Conservation (phyloP, 148 eudicot species). For the Silene latifolia region DNA sequence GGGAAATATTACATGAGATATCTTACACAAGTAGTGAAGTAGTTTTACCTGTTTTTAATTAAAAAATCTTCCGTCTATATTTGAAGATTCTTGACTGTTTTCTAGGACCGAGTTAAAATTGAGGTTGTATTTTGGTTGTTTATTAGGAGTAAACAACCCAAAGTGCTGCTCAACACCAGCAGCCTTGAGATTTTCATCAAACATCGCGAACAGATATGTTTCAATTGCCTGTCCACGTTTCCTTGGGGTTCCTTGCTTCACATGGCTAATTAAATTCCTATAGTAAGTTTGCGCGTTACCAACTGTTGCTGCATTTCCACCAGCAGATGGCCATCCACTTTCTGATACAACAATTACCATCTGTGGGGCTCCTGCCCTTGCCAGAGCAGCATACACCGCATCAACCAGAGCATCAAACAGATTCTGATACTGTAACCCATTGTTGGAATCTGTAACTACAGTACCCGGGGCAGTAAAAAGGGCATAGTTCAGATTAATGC, state of each 20-base stretch:
- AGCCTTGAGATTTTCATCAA: slow-evolving; percentile 34
- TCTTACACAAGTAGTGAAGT: background rate
- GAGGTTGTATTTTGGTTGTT: slow-evolving; percentile 34
- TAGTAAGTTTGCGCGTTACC: slow-evolving; percentile 36
- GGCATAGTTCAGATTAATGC: slow-evolving; percentile 33
- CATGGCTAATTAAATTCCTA: slow-evolving; percentile 38
- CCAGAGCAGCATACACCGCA: slow-evolving; percentile 41
- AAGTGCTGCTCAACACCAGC: slow-evolving; percentile 35
- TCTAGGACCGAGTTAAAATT: slow-evolving; percentile 12
- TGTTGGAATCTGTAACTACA: slow-evolving; percentile 27
- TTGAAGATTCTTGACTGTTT: background rate
- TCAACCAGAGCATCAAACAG: slow-evolving; percentile 48
- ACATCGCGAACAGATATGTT: slow-evolving; percentile 45
- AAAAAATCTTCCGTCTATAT: background rate
- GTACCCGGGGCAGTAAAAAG: slow-evolving; percentile 39
- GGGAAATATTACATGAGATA: slow-evolving; percentile 15
- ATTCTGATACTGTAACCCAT: slow-evolving; percentile 34
- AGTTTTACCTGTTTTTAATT: background rate
- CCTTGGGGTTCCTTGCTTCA: slow-evolving; percentile 35
- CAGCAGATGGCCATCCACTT: slow-evolving; percentile 36
- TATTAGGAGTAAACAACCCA: slow-evolving; percentile 35
- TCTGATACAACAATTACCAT: slow-evolving; percentile 40
- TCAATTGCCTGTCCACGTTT: slow-evolving; percentile 27
- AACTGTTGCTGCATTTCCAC: slow-evolving; percentile 20
- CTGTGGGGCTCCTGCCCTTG: slow-evolving; percentile 29